Evolutionary conservation across 768 basidiomycete genomes (phyloP), one percentile per base, ranked within the genome.

Genomic region (Lactifluus hygrophoroides): DNA sequence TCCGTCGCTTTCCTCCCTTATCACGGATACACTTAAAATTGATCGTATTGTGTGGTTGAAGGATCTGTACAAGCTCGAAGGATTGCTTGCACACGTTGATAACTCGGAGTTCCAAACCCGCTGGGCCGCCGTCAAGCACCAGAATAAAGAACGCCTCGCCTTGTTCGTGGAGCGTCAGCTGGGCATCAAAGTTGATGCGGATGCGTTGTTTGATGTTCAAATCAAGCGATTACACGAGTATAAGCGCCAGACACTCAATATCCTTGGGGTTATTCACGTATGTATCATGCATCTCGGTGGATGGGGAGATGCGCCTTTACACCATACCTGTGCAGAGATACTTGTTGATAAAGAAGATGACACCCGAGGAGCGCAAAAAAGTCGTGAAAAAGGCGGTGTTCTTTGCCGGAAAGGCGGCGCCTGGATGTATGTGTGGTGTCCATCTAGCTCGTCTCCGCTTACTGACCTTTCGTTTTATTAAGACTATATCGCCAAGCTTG

Each of bases 361-460:
- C 78, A 2, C 80, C 88, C 0, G 85, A 72, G 28, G 84, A 96
- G 69, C 81, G 88, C 67, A 87, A 88, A 76, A 89, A 88, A 69
- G 80, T 87, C 63, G 84, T 81, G 64, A 88, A 84, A n/a, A 81
- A 84, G 52, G 93, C 92, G 19, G 87, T 92, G n/a, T 89, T 99
- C 77, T 98, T 99, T 63, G 95, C 92, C 32, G 95, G 96, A 62
- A 97, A 97, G 71, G 94, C 95, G 53, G 95, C 95, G 0, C 95
- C 95, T 38, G 94, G 85, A 57, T 92, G 86, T 88, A 68, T 68
- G 85, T 74, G 7, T 19, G 27, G 14, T 44, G 19, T 5, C 11
- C 45, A 5, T 54, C 21, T 40, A 19, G 17, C 28, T 51, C 11
- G 19, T 50, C 25, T 9, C 35, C 25, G 21, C 23, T 62, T 10